phyloP scores from a whole-genome alignment of 2,329 filamentous ascomycete species.

The Cryphonectria carpinicola region DNA sequence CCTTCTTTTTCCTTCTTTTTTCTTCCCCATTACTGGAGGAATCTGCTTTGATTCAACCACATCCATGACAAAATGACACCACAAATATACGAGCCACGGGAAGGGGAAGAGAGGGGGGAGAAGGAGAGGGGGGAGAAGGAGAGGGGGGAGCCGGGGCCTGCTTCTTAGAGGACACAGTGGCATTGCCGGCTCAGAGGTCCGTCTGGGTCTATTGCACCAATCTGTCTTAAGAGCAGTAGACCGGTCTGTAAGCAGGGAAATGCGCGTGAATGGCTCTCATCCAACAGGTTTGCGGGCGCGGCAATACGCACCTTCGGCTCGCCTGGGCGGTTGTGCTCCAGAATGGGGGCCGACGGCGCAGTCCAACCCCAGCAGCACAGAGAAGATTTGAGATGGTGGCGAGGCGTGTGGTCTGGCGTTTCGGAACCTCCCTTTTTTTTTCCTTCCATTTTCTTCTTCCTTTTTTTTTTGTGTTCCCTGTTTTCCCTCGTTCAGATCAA shows the following conservation, averaged over 20 bases:
- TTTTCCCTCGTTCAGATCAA: neutral
- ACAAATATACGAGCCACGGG: neutral
- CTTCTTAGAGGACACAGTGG: neutral
- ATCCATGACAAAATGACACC: neutral
- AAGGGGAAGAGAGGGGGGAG: too few species aligned
- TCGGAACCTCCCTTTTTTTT: neutral
- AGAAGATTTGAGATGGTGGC: neutral
- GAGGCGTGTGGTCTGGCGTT: neutral
- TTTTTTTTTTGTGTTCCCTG: neutral
- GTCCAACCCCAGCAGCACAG: neutral
- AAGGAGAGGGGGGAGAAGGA: neutral
- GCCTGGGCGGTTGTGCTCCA: slow-evolving; percentile 5
- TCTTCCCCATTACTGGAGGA: neutral
- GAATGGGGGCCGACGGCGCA: slow-evolving; percentile 17
- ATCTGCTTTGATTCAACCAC: neutral
- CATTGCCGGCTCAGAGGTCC: neutral
- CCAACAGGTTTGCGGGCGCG: neutral
- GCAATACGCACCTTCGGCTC: neutral
- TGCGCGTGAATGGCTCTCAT: neutral
- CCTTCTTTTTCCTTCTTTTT: too few species aligned
- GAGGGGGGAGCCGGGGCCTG: neutral
- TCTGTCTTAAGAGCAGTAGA: neutral
- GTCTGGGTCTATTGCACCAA: neutral
- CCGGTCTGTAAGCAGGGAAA: neutral
- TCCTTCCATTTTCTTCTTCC: neutral